Conservation (phyloP, 2,329 filamentous ascomycete genomes). For the Decorospora gaudefroyi region DNA sequence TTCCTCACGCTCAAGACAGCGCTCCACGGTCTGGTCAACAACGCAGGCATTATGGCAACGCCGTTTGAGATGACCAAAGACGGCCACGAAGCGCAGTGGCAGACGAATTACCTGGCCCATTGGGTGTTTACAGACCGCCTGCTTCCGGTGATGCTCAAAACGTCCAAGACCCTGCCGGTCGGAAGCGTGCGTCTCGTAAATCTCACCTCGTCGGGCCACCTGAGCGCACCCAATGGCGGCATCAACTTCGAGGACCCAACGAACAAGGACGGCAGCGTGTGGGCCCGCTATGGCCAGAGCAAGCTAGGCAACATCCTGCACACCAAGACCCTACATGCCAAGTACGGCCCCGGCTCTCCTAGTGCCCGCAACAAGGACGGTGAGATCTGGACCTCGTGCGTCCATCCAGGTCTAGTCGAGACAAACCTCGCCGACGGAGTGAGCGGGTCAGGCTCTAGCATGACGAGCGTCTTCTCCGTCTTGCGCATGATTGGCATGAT, state of each 20-base stretch:
- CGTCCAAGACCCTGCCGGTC: slow-evolving; percentile 38
- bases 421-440: slow-evolving; percentile 18
- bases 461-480: neutral
- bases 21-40: slow-evolving; percentile 50
- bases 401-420: slow-evolving; percentile 28
- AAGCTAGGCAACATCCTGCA: slow-evolving; percentile 32
- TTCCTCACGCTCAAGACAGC: slow-evolving; percentile 26
- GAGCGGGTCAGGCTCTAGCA: neutral
- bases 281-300: slow-evolving; percentile 26
- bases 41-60: slow-evolving; percentile 48
- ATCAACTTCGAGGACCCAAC: slow-evolving; percentile 20
- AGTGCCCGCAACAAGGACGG: slow-evolving; percentile 5
- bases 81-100: slow-evolving; percentile 54
- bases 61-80: slow-evolving; percentile 41
- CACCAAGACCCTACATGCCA: slow-evolving; percentile 16
- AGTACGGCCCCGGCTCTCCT: slow-evolving; percentile 12
- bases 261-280: slow-evolving; percentile 8
- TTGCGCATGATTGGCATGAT: slow-evolving; percentile 3
- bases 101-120: slow-evolving; percentile 54
- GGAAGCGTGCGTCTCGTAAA: slow-evolving; percentile 33
- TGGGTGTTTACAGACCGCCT: slow-evolving; percentile 51
- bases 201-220: slow-evolving; percentile 23
- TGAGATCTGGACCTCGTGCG: slow-evolving; percentile 18
- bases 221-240: slow-evolving; percentile 16
- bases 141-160: slow-evolving; percentile 30